A percentile compares a stretch with the other conserved stretches of the same genome.
Conservation (phyloP, 2,329 filamentous ascomycete genomes). For the Talaromyces sp. region DNA sequence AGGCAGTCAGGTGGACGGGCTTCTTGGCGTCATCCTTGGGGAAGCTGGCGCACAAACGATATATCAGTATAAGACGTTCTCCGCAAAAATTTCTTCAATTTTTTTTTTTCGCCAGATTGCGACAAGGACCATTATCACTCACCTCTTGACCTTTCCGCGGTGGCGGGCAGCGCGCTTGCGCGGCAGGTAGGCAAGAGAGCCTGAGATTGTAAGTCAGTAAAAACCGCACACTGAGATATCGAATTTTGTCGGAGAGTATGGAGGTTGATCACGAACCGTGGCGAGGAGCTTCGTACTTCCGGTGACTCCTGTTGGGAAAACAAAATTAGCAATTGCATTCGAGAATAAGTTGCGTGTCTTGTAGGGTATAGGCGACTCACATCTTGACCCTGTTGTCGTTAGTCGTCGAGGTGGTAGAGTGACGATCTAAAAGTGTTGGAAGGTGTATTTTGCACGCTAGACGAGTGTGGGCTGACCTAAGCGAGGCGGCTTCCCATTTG, state of each 20-base stretch:
- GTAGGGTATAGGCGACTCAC: constrained; percentile 35
- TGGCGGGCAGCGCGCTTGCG: constrained; percentile 93
- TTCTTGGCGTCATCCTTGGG: constrained; percentile 99
- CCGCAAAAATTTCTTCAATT: constrained; percentile 11
- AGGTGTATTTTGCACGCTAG: constrained; percentile 44
- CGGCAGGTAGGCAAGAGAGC: constrained; percentile 81
- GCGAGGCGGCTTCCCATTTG: constrained; percentile 29
- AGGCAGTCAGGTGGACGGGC: constrained; percentile 96
- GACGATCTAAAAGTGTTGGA: constrained; percentile 41
- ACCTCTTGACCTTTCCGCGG: constrained; percentile 98
- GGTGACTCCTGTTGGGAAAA: constrained; percentile 54
- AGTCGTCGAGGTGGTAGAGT: constrained; percentile 49
- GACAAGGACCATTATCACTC: constrained; percentile 45
- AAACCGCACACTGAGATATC: constrained; percentile 31
- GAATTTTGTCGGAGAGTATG: constrained; percentile 48
- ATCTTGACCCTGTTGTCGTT: constrained; percentile 54
- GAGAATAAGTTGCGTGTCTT: constrained; percentile 6
- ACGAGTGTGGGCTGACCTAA: constrained; percentile 49
- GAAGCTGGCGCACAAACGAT: constrained; percentile 65
- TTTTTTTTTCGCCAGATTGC: constrained; percentile 12
- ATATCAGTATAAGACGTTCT: constrained; percentile 34
- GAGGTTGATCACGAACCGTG: constrained; percentile 86
- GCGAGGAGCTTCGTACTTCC: constrained; percentile 83
- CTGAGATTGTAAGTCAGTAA: constrained; percentile 42
- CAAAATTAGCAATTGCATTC: constrained; percentile 31